Evolutionary conservation across 2,329 filamentous ascomycete genomes (phyloP).

Genomic region (Sporothrix schenckii): DNA sequence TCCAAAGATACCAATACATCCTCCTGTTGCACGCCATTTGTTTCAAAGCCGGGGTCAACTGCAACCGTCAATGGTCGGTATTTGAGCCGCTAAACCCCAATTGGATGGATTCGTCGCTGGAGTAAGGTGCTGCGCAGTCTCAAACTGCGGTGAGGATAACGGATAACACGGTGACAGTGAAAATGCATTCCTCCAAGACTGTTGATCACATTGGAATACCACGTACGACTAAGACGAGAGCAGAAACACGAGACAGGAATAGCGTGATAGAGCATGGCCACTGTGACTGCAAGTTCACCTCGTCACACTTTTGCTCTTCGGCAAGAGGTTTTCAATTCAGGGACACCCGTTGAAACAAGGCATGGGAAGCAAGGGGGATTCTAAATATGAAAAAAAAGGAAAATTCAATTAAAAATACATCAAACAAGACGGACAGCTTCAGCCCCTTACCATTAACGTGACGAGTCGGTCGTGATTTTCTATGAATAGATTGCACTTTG

Average conservation of each 20-base stretch:
- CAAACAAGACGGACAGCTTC: not conserved
- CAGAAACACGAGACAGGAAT: not conserved
- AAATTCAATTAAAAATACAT: not conserved
- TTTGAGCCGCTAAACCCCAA: not conserved
- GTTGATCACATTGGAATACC: not conserved
- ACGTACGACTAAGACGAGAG: not conserved
- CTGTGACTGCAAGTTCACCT: not conserved
- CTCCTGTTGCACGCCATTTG: conserved; percentile 10
- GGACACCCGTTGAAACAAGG: not conserved
- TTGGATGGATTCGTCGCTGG: not conserved
- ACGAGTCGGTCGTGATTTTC: not conserved
- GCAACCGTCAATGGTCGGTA: conserved; percentile 6
- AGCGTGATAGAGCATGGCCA: not conserved
- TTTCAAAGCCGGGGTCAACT: conserved; percentile 19
- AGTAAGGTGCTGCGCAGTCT: not conserved
- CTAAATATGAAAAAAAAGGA: not conserved
- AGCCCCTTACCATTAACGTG: conserved; percentile 8
- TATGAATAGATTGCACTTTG: not conserved
- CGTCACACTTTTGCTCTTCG: not conserved
- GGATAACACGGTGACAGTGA: too few species aligned
- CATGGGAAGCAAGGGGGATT: not conserved
- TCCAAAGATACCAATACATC: not conserved
- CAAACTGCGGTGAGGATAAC: too few species aligned
- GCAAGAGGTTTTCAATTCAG: not conserved
- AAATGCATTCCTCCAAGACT: not conserved